These are phyloP conservation scores for Fusarium siculi DNA, from an alignment of 2,329 filamentous ascomycete genomes.

Conservation along the genomic window DNA sequence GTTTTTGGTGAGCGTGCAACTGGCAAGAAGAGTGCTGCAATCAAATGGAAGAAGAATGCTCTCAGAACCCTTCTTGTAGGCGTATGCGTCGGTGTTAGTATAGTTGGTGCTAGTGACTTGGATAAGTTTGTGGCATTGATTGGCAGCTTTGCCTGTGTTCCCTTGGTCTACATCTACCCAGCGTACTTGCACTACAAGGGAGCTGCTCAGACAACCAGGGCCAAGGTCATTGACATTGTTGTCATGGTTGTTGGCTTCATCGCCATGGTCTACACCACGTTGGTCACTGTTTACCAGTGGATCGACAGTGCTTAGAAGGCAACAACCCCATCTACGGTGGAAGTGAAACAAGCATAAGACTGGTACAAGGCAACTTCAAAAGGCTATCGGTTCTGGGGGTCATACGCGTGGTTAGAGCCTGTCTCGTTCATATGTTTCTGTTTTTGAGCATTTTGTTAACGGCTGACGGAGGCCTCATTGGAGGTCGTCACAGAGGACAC, in stretches of 20 bases:
- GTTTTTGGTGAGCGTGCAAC: constrained; percentile 73
- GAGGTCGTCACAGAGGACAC: constrained; percentile 2
- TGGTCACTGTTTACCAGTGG: constrained; percentile 63
- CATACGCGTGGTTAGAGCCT: neutral
- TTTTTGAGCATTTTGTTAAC: neutral
- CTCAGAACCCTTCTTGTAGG: constrained; percentile 68
- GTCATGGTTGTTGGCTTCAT: constrained; percentile 72
- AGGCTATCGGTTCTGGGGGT: neutral
- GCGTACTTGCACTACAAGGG: constrained; percentile 76
- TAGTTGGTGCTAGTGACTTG: constrained; percentile 73
- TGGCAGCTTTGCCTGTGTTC: constrained; percentile 78
- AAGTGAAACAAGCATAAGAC: constrained; percentile 3
- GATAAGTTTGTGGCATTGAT: constrained; percentile 81
- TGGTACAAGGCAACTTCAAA: constrained; percentile 32
- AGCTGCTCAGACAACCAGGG: constrained; percentile 65
- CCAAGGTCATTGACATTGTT: constrained; percentile 67
- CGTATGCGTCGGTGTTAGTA: constrained; percentile 69
- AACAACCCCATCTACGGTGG: neutral
- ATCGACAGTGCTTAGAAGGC: constrained; percentile 36
- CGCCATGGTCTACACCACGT: constrained; percentile 78
- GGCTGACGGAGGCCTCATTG: neutral
- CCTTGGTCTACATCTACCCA: constrained; percentile 81
- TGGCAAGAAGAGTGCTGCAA: constrained; percentile 70
- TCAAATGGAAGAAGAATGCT: constrained; percentile 82
- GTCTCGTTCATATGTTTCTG: neutral